A percentile compares a stretch with the other conserved stretches of the same genome.
phyloP scores from a whole-genome alignment of 768 basidiomycete genomes.

The Dendrothele bispora region DNA sequence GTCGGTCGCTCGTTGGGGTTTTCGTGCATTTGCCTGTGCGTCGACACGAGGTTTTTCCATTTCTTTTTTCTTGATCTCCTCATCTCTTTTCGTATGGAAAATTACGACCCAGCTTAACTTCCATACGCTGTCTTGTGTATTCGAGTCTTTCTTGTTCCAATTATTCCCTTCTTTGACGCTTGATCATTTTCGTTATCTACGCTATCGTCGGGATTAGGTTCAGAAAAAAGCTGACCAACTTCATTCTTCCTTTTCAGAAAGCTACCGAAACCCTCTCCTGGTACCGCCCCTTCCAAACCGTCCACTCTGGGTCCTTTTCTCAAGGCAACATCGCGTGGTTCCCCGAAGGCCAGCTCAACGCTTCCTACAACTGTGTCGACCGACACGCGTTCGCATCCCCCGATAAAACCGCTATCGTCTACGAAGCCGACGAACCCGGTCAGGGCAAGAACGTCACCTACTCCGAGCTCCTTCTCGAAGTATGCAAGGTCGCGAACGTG shows the following conservation, averaged over 20 bases:
- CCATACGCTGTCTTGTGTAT: background rate
- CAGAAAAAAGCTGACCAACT: slow-evolving; percentile 4
- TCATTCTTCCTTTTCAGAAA: slow-evolving; percentile 33
- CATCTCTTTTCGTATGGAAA: background rate
- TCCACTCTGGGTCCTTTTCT: slow-evolving; percentile 79
- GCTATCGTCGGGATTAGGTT: slow-evolving; percentile 1
- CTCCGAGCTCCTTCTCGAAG: slow-evolving; percentile 85
- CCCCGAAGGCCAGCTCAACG: slow-evolving; percentile 91
- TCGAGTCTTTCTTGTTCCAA: slow-evolving; percentile 1
- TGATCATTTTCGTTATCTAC: background rate
- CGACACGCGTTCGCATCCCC: slow-evolving; percentile 93
- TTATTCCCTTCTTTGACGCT: slow-evolving; percentile 9
- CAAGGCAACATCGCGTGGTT: slow-evolving; percentile 94
- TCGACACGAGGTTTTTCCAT: too few species aligned
- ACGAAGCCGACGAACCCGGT: slow-evolving; percentile 94
- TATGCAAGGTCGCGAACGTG: slow-evolving; percentile 87
- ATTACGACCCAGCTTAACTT: background rate
- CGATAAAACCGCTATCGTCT: slow-evolving; percentile 93
- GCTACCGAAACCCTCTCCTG: slow-evolving; percentile 81
- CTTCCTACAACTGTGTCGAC: slow-evolving; percentile 97
- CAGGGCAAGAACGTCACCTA: slow-evolving; percentile 78
- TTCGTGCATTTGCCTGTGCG: too few species aligned
- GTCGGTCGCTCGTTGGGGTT: too few species aligned
- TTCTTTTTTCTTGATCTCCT: background rate
- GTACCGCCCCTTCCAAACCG: slow-evolving; percentile 88